phyloP scores from a whole-genome alignment of 331 rosid species.

The Malus hybrid region DNA sequence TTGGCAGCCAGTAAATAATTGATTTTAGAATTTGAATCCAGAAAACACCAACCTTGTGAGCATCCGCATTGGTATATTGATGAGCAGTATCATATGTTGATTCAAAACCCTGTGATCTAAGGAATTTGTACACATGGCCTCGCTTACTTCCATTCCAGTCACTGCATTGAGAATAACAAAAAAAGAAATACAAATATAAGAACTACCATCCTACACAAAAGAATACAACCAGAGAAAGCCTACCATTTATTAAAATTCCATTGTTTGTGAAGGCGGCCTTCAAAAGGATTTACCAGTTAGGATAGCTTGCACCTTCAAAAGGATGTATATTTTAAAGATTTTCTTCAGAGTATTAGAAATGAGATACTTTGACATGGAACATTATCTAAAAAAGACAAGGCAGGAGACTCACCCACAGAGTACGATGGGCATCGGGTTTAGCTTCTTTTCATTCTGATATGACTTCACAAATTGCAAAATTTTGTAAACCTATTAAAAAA shows the following conservation, averaged over 20 bases:
- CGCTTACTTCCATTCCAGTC: conserved; percentile 99
- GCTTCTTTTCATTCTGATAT: conserved; percentile 75
- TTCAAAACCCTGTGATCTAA: conserved; percentile 87
- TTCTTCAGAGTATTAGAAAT: background rate
- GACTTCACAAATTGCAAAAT: conserved; percentile 84
- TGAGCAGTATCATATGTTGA: conserved; percentile 93
- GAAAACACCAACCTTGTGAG: conserved; percentile 57
- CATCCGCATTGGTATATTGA: conserved; percentile 66
- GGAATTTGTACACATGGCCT: conserved; percentile 91
- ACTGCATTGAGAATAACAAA: conserved; percentile 28
- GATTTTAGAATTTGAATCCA: background rate
- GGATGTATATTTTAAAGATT: background rate
- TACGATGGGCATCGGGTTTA: conserved; percentile 80
- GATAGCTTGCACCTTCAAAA: background rate
- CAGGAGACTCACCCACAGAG: conserved; percentile 78
- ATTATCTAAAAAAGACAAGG: background rate
- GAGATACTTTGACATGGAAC: background rate
- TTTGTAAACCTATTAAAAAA: conserved; percentile 58
- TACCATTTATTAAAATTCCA: background rate
- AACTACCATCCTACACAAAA: background rate
- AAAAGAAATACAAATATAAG: background rate
- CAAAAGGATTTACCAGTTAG: background rate
- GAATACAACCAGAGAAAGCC: background rate
- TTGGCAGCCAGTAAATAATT: background rate
- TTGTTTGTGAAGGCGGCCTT: background rate